A percentile compares a stretch with the other conserved stretches of the same genome.
Evolutionary conservation across 2,329 filamentous ascomycete genomes (phyloP).

Genomic region (Grosmannia serpens): DNA sequence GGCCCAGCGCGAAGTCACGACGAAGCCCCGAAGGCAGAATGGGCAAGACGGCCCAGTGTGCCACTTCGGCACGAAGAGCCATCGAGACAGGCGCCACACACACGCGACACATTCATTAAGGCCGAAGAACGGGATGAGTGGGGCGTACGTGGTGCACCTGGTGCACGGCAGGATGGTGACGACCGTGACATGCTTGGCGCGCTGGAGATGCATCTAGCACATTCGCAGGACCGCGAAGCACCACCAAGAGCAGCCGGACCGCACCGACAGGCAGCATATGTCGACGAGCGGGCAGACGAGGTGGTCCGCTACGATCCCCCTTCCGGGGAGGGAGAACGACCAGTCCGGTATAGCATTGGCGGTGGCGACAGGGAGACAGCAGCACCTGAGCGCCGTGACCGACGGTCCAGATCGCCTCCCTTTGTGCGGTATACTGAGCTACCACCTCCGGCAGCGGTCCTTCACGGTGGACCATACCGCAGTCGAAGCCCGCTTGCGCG

Average conservation of each 20-base stretch:
- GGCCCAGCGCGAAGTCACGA: background rate
- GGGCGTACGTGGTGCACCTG: background rate
- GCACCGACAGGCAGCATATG: conserved; percentile 2
- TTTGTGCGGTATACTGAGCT: conserved; percentile 18
- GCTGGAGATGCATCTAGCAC: conserved; percentile 16
- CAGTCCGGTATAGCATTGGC: background rate
- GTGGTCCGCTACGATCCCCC: background rate
- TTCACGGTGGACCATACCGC: conserved; percentile 14
- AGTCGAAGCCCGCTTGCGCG: conserved; percentile 18
- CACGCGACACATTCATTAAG: background rate
- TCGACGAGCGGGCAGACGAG: conserved; percentile 5
- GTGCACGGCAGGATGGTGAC: background rate
- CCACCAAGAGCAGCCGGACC: background rate
- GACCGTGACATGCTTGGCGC: conserved; percentile 12
- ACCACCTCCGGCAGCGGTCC: conserved; percentile 6
- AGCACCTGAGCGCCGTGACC: conserved; percentile 11
- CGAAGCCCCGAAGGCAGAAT: background rate
- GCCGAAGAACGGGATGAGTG: background rate
- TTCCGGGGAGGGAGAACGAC: background rate
- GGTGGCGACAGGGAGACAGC: background rate
- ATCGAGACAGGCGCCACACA: background rate
- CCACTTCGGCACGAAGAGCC: background rate
- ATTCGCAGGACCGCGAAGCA: background rate
- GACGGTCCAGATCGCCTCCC: conserved; percentile 22
- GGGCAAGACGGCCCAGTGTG: background rate